A percentile compares a stretch with the other conserved stretches of the same genome.
Evolutionary conservation across 2,329 filamentous ascomycete species (phyloP).

Genomic region (Leptographium radiaticola): DNA sequence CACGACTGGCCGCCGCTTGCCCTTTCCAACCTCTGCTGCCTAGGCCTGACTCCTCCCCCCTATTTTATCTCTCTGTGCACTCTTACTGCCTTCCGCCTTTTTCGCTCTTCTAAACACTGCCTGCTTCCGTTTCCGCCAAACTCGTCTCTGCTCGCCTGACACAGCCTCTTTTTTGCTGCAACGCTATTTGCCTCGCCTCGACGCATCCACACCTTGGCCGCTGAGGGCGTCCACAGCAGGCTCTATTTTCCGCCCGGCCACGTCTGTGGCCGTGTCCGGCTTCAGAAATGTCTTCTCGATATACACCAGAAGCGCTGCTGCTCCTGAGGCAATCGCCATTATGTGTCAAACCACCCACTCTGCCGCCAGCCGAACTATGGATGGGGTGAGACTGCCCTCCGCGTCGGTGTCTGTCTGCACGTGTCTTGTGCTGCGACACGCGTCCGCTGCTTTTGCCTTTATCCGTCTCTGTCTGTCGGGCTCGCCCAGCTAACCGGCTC

Average conservation of each 20-base stretch:
- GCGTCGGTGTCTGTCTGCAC: not conserved
- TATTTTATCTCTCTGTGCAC: not conserved
- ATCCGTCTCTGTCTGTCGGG: constrained; percentile 1
- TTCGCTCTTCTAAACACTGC: too few species aligned
- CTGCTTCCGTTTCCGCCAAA: too few species aligned
- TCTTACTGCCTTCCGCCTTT: too few species aligned
- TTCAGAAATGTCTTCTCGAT: constrained; percentile 43
- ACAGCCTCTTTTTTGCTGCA: too few species aligned
- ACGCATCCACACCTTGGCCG: not conserved
- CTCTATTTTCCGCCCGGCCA: not conserved
- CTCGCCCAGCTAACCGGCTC: not conserved
- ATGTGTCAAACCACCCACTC: constrained; percentile 62
- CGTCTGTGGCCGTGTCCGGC: constrained; percentile 1
- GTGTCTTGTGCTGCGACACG: too few species aligned
- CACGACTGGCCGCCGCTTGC: not conserved
- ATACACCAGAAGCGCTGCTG: constrained; percentile 64
- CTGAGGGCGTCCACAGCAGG: not conserved
- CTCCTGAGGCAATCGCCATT: constrained; percentile 69
- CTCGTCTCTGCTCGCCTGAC: not conserved
- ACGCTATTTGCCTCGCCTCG: not conserved
- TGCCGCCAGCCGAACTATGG: constrained; percentile 86
- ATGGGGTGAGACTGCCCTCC: constrained; percentile 59
- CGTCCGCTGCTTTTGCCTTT: not conserved
- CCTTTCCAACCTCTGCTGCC: too few species aligned
- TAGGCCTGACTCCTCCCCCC: not conserved